Percentiles rank a stretch among this genome's conserved stretches.
phyloP scores from a whole-genome alignment of 139 green algal species.

The Chlorella vulgaris region DNA sequence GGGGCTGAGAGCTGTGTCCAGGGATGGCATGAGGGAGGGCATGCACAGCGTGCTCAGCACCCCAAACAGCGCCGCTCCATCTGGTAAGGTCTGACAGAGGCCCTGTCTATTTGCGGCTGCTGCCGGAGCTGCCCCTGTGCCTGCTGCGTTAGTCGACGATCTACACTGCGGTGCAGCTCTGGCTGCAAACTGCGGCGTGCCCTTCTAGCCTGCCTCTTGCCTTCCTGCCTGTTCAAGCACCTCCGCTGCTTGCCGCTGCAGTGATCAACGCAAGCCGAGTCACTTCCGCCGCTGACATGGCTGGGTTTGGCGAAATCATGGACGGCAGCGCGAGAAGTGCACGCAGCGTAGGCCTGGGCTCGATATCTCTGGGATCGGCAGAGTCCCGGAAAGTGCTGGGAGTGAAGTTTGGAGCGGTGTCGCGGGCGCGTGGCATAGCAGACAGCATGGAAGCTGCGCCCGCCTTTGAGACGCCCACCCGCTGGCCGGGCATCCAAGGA shows the following conservation, averaged over 20 bases:
- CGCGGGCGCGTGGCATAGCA: slow-evolving; percentile 37
- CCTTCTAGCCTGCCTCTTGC: too few species aligned
- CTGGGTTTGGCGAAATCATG: slow-evolving; percentile 40
- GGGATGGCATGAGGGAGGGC: background rate
- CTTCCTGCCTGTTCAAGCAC: too few species aligned
- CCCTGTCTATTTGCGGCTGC: background rate
- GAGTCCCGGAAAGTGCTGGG: slow-evolving; percentile 11
- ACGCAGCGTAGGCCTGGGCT: background rate
- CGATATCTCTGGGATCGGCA: background rate
- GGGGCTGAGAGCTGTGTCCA: slow-evolving; percentile 7
- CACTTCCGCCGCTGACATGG: slow-evolving; percentile 26
- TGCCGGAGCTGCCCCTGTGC: background rate
- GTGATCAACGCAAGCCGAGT: slow-evolving; percentile 17
- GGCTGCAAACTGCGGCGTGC: too few species aligned
- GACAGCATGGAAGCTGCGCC: slow-evolving; percentile 45
- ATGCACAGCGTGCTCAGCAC: slow-evolving; percentile 28
- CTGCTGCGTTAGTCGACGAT: background rate
- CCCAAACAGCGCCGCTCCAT: slow-evolving; percentile 7
- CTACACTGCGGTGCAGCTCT: background rate
- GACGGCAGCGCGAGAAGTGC: background rate
- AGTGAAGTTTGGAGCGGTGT: slow-evolving; percentile 17
- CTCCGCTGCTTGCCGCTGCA: background rate
- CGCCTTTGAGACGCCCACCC: slow-evolving; percentile 41
- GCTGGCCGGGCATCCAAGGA: slow-evolving; percentile 55
- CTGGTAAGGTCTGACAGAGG: background rate